These are phyloP conservation scores for Paxillus rubicundulus DNA, from an alignment of 768 basidiomycete species.

Conservation along the genomic window DNA sequence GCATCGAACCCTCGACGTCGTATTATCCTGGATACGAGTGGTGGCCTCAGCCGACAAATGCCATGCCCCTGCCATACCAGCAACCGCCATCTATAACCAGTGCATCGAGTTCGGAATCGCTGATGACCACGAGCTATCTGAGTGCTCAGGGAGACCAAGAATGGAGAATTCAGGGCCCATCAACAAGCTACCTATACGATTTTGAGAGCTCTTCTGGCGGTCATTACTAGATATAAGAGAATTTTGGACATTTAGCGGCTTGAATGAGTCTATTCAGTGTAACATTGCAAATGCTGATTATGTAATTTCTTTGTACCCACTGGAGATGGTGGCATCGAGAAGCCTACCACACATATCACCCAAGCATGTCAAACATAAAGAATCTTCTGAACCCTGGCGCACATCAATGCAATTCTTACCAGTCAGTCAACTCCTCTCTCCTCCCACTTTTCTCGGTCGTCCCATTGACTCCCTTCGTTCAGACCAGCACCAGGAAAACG, in stretches of 20 bases:
- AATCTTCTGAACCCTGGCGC: constrained; percentile 58
- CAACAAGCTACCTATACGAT: constrained; percentile 18
- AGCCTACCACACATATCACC: constrained; percentile 10
- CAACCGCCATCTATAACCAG: constrained; percentile 5
- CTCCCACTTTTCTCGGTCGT: constrained; percentile 7
- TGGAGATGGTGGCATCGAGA: neutral
- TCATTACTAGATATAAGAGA: constrained; percentile 21
- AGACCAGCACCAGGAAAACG: constrained; percentile 24
- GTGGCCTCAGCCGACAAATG: constrained; percentile 49
- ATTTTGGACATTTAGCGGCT: neutral
- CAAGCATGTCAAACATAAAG: constrained; percentile 53
- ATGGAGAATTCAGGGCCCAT: constrained; percentile 18
- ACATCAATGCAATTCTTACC: constrained; percentile 35
- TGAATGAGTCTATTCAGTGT: no score
- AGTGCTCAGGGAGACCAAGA: constrained; percentile 11
- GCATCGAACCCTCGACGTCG: constrained; percentile 54
- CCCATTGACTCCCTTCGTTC: constrained; percentile 27
- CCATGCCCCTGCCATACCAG: constrained; percentile 14
- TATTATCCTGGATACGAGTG: constrained; percentile 56
- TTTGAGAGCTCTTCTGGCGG: constrained; percentile 15
- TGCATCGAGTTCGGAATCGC: constrained; percentile 5
- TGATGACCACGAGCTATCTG: constrained; percentile 18
- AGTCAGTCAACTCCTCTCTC: constrained; percentile 35
- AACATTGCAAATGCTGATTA: no score
- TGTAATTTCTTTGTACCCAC: constrained; percentile 33